A percentile compares a stretch with the other conserved stretches of the same genome.
Evolutionary conservation across 108 stramenopile species (phyloP).

Genomic region (Fragilaria crotonensis): DNA sequence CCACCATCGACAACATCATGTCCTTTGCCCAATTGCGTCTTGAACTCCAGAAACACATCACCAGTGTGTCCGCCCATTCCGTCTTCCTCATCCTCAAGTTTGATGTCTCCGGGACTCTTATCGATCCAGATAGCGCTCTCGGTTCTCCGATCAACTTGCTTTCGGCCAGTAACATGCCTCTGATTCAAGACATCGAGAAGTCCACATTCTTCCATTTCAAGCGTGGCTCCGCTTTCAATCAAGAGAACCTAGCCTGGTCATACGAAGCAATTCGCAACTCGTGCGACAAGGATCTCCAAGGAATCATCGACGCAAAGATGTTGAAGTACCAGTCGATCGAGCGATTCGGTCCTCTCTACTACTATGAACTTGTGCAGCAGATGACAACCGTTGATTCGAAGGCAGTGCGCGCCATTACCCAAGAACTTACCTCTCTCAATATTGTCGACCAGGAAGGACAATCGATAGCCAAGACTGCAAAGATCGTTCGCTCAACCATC

Average conservation of each 20-base stretch:
- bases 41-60: not conserved
- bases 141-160: not conserved
- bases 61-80: not conserved
- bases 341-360: not conserved
- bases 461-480: not conserved
- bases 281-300: not conserved
- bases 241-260: not conserved
- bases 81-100: not conserved
- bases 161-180: not conserved
- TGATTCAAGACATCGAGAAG: not conserved
- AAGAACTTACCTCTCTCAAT: not conserved
- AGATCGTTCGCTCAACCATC: not conserved
- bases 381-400: not conserved
- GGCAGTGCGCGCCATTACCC: not conserved
- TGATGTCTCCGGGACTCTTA: not conserved
- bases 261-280: not conserved
- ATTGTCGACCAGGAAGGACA: not conserved
- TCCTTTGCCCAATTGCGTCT: not conserved
- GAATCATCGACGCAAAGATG: conserved; percentile 1
- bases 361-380: not conserved
- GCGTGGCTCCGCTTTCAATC: not conserved
- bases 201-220: not conserved
- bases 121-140: not conserved
- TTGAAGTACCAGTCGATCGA: not conserved
- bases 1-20: not conserved